These are phyloP conservation scores for Inga leiocalycina DNA, from an alignment of 306 rosid genomes.

Conservation along the genomic window DNA sequence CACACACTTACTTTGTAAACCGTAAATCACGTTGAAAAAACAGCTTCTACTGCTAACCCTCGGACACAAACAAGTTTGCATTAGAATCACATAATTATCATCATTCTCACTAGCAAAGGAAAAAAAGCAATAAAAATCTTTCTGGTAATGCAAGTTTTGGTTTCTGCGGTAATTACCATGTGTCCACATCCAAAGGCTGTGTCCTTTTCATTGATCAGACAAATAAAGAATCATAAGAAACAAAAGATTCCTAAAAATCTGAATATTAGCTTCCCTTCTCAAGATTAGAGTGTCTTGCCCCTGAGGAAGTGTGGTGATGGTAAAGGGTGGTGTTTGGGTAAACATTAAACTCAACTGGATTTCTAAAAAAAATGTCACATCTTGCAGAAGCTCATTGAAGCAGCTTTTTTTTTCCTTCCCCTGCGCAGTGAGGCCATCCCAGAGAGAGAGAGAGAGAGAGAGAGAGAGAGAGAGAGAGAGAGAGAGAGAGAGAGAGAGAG, in stretches of 20 bases:
- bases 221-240: not conserved
- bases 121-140: not conserved
- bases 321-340: too few relatives aligned
- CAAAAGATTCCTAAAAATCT: not conserved
- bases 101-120: not conserved
- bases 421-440: too few relatives aligned
- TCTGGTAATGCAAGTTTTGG: not conserved
- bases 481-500: too few relatives aligned
- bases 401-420: too few relatives aligned
- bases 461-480: too few relatives aligned
- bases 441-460: too few relatives aligned
- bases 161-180: constrained; percentile 11
- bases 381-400: too few relatives aligned
- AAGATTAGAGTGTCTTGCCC: not conserved
- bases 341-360: too few relatives aligned
- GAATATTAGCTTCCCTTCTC: not conserved
- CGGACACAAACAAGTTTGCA: constrained; percentile 10
- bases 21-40: too few relatives aligned
- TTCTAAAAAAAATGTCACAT: too few relatives aligned
- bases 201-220: constrained; percentile 24
- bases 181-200: constrained; percentile 32
- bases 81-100: not conserved
- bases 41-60: too few relatives aligned
- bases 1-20: too few relatives aligned
- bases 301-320: not conserved